Evolutionary conservation across 2,329 filamentous ascomycete species (phyloP).

Genomic region (Colletotrichum tanaceti): DNA sequence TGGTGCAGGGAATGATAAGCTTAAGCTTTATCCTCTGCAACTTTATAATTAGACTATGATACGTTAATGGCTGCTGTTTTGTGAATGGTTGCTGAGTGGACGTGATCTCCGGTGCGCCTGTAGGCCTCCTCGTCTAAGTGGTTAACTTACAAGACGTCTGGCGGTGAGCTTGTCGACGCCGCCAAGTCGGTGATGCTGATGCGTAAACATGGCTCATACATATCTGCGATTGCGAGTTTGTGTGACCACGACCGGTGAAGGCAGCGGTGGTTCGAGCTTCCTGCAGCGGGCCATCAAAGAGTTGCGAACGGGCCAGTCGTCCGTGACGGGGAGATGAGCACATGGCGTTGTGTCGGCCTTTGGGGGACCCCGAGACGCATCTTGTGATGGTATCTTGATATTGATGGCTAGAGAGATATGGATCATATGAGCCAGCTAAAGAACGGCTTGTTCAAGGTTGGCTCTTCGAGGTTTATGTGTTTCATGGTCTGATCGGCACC

Average conservation of each 20-base stretch:
- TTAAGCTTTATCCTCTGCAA: no score
- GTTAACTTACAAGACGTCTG: neutral
- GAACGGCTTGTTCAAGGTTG: neutral
- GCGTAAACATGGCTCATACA: no score
- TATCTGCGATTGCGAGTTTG: no score
- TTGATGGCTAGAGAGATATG: neutral
- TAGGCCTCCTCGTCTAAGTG: no score
- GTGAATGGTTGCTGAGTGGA: no score
- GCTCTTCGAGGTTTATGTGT: neutral
- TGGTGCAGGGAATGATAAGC: conserved; percentile 23
- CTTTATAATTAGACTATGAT: no score
- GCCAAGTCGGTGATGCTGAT: no score
- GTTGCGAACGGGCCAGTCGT: neutral
- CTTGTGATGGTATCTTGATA: neutral
- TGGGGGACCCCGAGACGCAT: neutral
- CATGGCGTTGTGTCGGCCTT: neutral
- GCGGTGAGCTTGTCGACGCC: neutral
- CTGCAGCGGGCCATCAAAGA: neutral
- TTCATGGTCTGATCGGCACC: neutral
- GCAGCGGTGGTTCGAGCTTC: neutral
- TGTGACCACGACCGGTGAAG: neutral
- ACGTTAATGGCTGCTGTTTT: no score
- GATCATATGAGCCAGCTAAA: neutral
- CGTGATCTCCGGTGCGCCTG: no score
- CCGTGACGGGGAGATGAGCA: neutral